phyloP scores from a whole-genome alignment of 202 grass and related monocot species.

The Panicum virgatum region DNA sequence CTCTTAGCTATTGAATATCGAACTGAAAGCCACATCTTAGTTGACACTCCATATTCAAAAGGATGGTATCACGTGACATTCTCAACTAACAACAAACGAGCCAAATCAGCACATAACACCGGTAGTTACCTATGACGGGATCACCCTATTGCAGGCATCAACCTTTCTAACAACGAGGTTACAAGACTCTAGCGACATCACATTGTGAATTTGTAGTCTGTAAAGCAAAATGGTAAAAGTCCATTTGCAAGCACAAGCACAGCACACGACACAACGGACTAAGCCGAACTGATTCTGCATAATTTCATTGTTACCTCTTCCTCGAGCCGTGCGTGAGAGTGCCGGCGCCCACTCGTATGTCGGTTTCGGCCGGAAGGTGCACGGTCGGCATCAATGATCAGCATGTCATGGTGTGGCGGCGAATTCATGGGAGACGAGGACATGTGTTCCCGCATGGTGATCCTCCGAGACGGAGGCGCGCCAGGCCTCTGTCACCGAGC shows the following conservation, averaged over 20 bases:
- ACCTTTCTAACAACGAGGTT: not conserved
- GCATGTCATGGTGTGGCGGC: conserved; percentile 52
- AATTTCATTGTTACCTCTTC: conserved; percentile 50
- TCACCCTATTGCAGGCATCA: not conserved
- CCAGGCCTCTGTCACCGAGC: conserved; percentile 49
- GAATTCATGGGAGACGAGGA: conserved; percentile 63
- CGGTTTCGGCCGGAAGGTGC: conserved; percentile 47
- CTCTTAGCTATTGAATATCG: conserved; percentile 23
- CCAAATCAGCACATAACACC: conserved; percentile 1
- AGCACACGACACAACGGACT: not conserved
- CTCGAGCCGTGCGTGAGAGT: conserved; percentile 52
- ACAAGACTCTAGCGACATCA: not conserved
- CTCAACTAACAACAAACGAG: conserved; percentile 28
- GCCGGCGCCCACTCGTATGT: conserved; percentile 39
- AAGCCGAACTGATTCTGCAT: conserved; percentile 10
- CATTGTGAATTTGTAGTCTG: not conserved
- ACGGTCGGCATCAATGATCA: conserved; percentile 52
- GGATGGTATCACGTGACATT: conserved; percentile 9
- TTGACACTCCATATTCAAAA: conserved; percentile 15
- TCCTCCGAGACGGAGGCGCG: conserved; percentile 55
- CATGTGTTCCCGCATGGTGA: conserved; percentile 81
- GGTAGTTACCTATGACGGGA: not conserved
- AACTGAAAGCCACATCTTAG: conserved; percentile 16
- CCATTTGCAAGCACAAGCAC: not conserved
- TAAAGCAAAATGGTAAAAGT: not conserved